A percentile compares a stretch with the other conserved stretches of the same genome.
These are phyloP conservation scores for Pseudomonodictys pantanalensis DNA, from an alignment of 495 filamentous ascomycete species.

Conservation along the genomic window DNA sequence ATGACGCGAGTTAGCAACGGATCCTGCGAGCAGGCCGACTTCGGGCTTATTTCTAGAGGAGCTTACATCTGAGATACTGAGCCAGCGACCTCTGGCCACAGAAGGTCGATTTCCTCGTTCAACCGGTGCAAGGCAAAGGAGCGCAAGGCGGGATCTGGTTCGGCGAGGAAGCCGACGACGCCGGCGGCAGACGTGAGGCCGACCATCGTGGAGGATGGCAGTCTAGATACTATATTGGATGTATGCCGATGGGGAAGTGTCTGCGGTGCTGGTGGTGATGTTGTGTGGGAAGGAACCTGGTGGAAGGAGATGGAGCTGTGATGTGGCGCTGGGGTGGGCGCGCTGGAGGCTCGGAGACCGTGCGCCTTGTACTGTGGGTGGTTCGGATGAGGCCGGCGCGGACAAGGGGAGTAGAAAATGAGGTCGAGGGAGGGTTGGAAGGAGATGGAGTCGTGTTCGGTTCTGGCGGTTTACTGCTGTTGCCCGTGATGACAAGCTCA, in stretches of 20 bases:
- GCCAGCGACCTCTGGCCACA: slow-evolving; percentile 96
- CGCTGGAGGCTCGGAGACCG: not conserved
- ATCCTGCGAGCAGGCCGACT: not conserved
- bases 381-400: not conserved
- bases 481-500: no score
- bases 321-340: slow-evolving; percentile 25
- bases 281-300: slow-evolving; percentile 11
- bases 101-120: slow-evolving; percentile 89
- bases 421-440: slow-evolving; percentile 16
- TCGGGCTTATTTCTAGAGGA: not conserved
- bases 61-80: slow-evolving; percentile 89
- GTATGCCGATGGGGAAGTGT: not conserved
- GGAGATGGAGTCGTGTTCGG: slow-evolving; percentile 30
- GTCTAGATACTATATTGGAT: not conserved
- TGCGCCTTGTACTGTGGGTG: not conserved
- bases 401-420: slow-evolving; percentile 32
- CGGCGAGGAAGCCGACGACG: slow-evolving; percentile 90
- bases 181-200: slow-evolving; percentile 91
- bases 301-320: slow-evolving; percentile 32
- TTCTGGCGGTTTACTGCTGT: no score
- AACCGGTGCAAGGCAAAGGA: slow-evolving; percentile 90
- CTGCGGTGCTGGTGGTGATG: slow-evolving; percentile 14
- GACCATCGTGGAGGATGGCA: slow-evolving; percentile 60
- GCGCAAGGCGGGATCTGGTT: slow-evolving; percentile 88
- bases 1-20: slow-evolving; percentile 30